Percentiles rank a stretch among this genome's conserved stretches.
phyloP scores from a whole-genome alignment of 805 yeast species.

The Ogataea saltuana region DNA sequence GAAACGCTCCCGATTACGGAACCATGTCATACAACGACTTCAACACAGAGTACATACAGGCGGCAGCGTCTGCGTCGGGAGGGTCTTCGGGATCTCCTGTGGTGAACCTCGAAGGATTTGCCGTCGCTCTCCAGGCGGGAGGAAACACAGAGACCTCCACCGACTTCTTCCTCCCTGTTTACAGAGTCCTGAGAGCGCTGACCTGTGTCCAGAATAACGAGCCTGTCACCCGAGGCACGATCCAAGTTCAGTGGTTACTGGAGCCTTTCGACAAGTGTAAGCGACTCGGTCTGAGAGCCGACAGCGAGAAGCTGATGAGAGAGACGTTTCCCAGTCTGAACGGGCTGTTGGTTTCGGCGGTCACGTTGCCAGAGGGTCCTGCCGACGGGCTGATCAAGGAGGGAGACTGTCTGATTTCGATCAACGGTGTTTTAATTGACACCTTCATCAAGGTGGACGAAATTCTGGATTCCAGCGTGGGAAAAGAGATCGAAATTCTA shows the following conservation, averaged over 20 bases:
- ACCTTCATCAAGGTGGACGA: slow-evolving; percentile 82
- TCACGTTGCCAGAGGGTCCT: slow-evolving; percentile 83
- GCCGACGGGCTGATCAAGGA: slow-evolving; percentile 72
- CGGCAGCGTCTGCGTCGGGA: slow-evolving; percentile 94
- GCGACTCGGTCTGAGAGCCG: slow-evolving; percentile 77
- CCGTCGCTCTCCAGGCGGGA: slow-evolving; percentile 93
- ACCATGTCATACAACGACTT: slow-evolving; percentile 85
- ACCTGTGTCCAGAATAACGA: slow-evolving; percentile 59
- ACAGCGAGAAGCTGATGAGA: slow-evolving; percentile 71
- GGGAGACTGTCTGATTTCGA: slow-evolving; percentile 80
- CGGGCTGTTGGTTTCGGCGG: slow-evolving; percentile 81
- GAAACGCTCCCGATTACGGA: slow-evolving; percentile 95
- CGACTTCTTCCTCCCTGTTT: slow-evolving; percentile 86
- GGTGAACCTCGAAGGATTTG: slow-evolving; percentile 83
- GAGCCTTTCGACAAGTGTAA: slow-evolving; percentile 90
- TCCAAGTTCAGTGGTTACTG: slow-evolving; percentile 85
- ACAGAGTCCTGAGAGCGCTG: slow-evolving; percentile 80
- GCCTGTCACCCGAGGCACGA: slow-evolving; percentile 83
- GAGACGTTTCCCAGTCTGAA: slow-evolving; percentile 67
- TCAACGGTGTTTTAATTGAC: slow-evolving; percentile 63
- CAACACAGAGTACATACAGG: slow-evolving; percentile 92
- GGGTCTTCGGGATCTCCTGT: slow-evolving; percentile 97
- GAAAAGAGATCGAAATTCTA: slow-evolving; percentile 51
- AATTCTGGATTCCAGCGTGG: slow-evolving; percentile 72
- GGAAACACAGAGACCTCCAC: slow-evolving; percentile 91